These are phyloP conservation scores for Trichophyton mentagrophytes DNA, from an alignment of 2,329 filamentous ascomycete species.

Conservation along the genomic window DNA sequence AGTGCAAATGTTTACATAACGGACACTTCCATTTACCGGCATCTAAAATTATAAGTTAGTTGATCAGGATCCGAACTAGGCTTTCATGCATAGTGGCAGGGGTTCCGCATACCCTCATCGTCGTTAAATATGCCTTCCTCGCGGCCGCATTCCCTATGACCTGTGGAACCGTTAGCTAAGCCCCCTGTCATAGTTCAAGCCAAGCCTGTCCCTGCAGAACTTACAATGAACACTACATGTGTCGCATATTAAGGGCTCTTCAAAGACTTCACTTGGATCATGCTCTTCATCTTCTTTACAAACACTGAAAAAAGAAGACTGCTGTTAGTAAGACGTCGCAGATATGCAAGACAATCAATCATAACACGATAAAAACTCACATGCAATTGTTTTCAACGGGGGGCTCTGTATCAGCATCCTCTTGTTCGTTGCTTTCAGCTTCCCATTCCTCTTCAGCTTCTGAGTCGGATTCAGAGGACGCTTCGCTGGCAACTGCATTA, in stretches of 20 bases:
- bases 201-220: constrained; percentile 30
- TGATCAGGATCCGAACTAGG: background rate
- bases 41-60: constrained; percentile 32
- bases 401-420: constrained; percentile 35
- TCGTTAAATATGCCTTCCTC: constrained; percentile 51
- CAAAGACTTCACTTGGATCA: constrained; percentile 68
- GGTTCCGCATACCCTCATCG: constrained; percentile 48
- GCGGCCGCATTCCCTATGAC: constrained; percentile 80
- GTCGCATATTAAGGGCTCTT: constrained; percentile 62
- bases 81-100: background rate
- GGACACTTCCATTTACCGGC: constrained; percentile 50
- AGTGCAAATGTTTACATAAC: constrained; percentile 37
- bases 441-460: constrained; percentile 39
- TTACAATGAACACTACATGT: constrained; percentile 72
- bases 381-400: constrained; percentile 49
- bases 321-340: background rate
- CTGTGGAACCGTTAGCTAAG: constrained; percentile 45
- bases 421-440: constrained; percentile 35
- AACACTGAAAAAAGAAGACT: constrained; percentile 43
- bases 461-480: constrained; percentile 41
- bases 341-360: background rate
- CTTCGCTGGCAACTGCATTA: constrained; percentile 36
- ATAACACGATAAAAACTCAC: constrained; percentile 30
- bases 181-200: constrained; percentile 18
- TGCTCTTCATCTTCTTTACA: constrained; percentile 74